These are phyloP conservation scores for Orbilia quercus DNA, from an alignment of 2,329 filamentous ascomycete species.

Conservation along the genomic window DNA sequence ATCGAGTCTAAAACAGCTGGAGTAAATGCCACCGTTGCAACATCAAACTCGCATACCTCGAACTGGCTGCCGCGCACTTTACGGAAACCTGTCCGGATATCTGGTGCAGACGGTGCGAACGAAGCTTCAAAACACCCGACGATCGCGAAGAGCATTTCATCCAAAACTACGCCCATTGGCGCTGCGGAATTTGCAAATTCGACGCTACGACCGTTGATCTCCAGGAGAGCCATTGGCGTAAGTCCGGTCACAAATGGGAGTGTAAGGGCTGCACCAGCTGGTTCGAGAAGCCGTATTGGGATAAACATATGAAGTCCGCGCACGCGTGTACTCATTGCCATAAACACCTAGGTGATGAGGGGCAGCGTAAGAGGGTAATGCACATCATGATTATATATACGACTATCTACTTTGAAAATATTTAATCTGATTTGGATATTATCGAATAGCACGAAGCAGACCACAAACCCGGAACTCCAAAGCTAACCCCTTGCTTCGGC, in stretches of 20 bases:
- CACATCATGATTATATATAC: too few species aligned
- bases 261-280: constrained; percentile 36
- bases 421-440: too few species aligned
- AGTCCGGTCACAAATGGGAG: constrained; percentile 31
- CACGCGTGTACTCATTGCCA: constrained; percentile 32
- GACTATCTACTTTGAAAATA: too few species aligned
- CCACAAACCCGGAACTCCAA: constrained; percentile 1
- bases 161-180: constrained; percentile 40
- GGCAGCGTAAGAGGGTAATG: constrained; percentile 18
- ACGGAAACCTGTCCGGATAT: constrained; percentile 9
- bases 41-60: constrained; percentile 7
- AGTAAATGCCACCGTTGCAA: constrained; percentile 32
- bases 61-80: constrained; percentile 20
- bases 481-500: constrained; percentile 23
- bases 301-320: constrained; percentile 23
- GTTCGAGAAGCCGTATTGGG: constrained; percentile 27
- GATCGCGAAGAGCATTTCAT: constrained; percentile 32
- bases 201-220: constrained; percentile 20
- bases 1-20: constrained; percentile 35
- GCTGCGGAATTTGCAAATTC: constrained; percentile 33
- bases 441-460: constrained; percentile 29
- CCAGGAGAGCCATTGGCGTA: constrained; percentile 41
- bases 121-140: constrained; percentile 26
- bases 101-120: constrained; percentile 40
- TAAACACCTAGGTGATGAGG: constrained; percentile 23